phyloP scores from a whole-genome alignment of 257 asterid species.

The Nicotiana attenuata region DNA sequence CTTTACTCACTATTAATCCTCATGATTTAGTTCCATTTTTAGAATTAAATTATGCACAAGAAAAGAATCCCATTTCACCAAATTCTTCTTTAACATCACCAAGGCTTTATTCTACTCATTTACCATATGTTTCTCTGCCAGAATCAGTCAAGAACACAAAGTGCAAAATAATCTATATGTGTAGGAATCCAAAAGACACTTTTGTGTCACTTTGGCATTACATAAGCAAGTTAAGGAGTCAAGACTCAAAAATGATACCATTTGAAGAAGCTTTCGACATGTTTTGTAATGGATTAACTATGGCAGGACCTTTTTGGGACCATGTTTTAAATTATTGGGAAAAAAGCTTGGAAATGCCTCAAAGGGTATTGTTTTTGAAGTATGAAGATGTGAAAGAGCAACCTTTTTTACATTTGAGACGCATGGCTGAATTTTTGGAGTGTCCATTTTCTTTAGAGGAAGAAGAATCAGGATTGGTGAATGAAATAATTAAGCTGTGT shows the following conservation, averaged over 20 bases:
- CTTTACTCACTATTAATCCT: slow-evolving; percentile 9
- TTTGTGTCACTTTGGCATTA: slow-evolving; percentile 14
- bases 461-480: background rate
- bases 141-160: slow-evolving; percentile 3
- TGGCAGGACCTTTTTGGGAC: slow-evolving; percentile 17
- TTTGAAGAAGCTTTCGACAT: slow-evolving; percentile 1
- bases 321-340: slow-evolving; percentile 11
- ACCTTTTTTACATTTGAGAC: background rate
- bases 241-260: background rate
- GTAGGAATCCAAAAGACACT: slow-evolving; percentile 13
- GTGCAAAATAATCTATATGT: slow-evolving; percentile 11
- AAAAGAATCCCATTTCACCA: background rate
- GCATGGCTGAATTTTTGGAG: background rate
- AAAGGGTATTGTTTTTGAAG: background rate
- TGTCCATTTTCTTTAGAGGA: slow-evolving; percentile 9
- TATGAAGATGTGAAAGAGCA: slow-evolving; percentile 8
- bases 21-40: slow-evolving; percentile 11
- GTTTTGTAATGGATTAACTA: background rate
- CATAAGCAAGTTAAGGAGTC: background rate
- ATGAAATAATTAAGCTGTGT: slow-evolving; percentile 5
- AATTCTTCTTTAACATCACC: background rate
- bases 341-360: background rate
- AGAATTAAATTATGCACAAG: background rate
- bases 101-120: slow-evolving; percentile 2
- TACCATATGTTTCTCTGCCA: background rate